Evolutionary conservation across 2,329 filamentous ascomycete genomes (phyloP).

Genomic region (Canariomyces notabilis): DNA sequence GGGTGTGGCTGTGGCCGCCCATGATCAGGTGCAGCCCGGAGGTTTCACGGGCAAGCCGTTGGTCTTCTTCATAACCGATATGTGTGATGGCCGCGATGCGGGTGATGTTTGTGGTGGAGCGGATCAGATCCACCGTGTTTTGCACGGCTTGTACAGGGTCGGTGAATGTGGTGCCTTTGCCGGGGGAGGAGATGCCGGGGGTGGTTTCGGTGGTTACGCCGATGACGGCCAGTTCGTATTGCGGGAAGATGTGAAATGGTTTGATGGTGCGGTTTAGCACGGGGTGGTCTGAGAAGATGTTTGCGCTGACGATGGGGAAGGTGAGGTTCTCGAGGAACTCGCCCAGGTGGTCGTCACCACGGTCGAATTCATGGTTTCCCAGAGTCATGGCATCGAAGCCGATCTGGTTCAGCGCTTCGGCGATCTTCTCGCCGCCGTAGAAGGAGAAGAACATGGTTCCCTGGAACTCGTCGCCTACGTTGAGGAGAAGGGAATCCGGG

Average conservation of each 20-base stretch:
- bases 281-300: conserved; percentile 55
- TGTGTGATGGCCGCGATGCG: conserved; percentile 63
- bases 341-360: conserved; percentile 57
- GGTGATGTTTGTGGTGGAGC: conserved; percentile 55
- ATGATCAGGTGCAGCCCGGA: conserved; percentile 64
- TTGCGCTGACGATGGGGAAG: conserved; percentile 60
- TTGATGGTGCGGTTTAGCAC: conserved; percentile 59
- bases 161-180: conserved; percentile 52
- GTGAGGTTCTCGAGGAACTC: conserved; percentile 59
- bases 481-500: conserved; percentile 58
- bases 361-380: conserved; percentile 64
- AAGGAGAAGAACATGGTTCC: conserved; percentile 64
- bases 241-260: conserved; percentile 59
- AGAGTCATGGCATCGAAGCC: conserved; percentile 65
- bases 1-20: conserved; percentile 57
- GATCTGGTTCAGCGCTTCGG: conserved; percentile 59
- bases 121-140: conserved; percentile 57
- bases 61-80: conserved; percentile 61
- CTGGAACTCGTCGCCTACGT: conserved; percentile 66
- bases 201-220: conserved; percentile 59
- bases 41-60: conserved; percentile 54
- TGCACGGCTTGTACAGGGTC: conserved; percentile 56
- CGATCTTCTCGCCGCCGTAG: conserved; percentile 64
- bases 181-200: conserved; percentile 53
- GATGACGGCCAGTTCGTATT: conserved; percentile 58